Evolutionary conservation across 176 grass and related monocot species (phyloP).

Genomic region (Hordeum vulgare): DNA sequence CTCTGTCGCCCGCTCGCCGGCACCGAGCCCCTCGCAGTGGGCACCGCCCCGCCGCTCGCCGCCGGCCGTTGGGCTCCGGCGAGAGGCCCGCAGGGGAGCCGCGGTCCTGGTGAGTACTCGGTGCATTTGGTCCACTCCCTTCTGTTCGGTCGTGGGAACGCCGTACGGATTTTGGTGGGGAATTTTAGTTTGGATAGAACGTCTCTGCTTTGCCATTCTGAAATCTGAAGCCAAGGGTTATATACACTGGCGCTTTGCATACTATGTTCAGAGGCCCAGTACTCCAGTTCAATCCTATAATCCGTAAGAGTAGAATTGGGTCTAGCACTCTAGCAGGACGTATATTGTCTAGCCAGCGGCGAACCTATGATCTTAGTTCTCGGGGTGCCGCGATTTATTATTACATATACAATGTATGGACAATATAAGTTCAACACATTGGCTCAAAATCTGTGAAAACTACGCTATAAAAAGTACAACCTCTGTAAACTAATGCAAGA

Average conservation of each 20-base stretch:
- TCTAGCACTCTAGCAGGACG: neutral
- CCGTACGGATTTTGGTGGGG: neutral
- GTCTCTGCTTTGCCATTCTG: neutral
- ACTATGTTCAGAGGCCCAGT: neutral
- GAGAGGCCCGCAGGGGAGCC: neutral
- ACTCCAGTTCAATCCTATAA: neutral
- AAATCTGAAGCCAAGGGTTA: neutral
- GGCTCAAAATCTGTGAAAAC: too few species aligned
- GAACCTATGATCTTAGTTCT: too few species aligned
- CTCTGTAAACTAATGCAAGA: too few species aligned
- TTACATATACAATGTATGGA: too few species aligned
- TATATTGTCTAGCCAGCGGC: too few species aligned
- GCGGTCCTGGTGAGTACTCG: constrained; percentile 13
- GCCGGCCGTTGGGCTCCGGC: constrained; percentile 12
- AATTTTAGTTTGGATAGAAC: neutral
- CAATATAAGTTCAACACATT: too few species aligned
- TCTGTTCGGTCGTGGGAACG: neutral
- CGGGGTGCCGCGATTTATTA: too few species aligned
- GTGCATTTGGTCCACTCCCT: neutral
- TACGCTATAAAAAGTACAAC: too few species aligned
- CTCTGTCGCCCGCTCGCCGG: neutral
- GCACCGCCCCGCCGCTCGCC: constrained; percentile 1
- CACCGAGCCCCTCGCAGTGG: neutral
- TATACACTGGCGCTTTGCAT: too few species aligned
- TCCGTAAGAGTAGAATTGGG: neutral